These are phyloP conservation scores for Lathyrus sativus DNA, from an alignment of 306 rosid genomes.

Conservation along the genomic window DNA sequence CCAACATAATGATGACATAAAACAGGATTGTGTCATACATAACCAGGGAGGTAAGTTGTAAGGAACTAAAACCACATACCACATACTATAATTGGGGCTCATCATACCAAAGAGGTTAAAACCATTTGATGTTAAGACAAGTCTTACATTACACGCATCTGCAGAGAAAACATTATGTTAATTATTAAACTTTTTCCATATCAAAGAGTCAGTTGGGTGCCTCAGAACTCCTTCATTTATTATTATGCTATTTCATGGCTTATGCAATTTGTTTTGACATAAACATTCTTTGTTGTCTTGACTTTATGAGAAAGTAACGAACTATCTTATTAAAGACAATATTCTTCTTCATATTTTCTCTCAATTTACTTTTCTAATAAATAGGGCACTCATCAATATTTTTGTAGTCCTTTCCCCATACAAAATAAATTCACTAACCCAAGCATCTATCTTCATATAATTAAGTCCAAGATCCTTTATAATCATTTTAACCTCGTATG, in stretches of 20 bases:
- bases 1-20: too few relatives aligned
- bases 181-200: not conserved
- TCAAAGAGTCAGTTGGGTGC: not conserved
- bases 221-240: not conserved
- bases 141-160: not conserved
- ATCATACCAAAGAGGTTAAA: not conserved
- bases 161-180: not conserved
- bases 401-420: not conserved
- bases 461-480: conserved; percentile 19
- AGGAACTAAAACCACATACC: too few relatives aligned
- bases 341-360: not conserved
- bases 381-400: not conserved
- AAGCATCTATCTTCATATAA: conserved; percentile 19
- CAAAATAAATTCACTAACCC: not conserved
- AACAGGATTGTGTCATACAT: too few relatives aligned
- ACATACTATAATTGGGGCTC: too few relatives aligned
- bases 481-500: not conserved
- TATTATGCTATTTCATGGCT: not conserved
- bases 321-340: not conserved
- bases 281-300: not conserved
- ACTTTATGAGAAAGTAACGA: not conserved
- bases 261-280: conserved; percentile 5
- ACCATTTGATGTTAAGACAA: not conserved
- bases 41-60: too few relatives aligned
- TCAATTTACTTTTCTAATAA: not conserved